These are phyloP conservation scores for Mycena metata DNA, from an alignment of 768 basidiomycete genomes.

Conservation along the genomic window DNA sequence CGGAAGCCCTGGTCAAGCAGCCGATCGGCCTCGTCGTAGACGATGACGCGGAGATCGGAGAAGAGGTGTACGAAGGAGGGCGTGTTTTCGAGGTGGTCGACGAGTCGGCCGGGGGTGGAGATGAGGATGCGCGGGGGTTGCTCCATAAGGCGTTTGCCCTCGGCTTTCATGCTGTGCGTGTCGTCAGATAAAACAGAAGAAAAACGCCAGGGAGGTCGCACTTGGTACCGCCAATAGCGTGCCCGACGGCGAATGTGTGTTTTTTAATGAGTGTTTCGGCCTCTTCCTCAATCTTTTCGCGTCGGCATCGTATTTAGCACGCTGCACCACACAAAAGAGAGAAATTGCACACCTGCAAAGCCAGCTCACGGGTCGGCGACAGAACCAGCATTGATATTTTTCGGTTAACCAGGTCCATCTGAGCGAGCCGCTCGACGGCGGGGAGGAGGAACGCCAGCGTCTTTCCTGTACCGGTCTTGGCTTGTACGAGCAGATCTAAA, in stretches of 20 bases:
- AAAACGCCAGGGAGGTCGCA: constrained; percentile 36
- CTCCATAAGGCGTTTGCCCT: constrained; percentile 41
- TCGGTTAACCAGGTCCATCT: constrained; percentile 44
- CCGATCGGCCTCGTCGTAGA: constrained; percentile 83
- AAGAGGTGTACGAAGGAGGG: constrained; percentile 53
- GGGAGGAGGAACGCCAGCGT: constrained; percentile 85
- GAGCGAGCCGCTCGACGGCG: constrained; percentile 74
- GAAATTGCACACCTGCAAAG: constrained; percentile 67
- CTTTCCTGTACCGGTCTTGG: constrained; percentile 74
- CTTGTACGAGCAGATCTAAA: constrained; percentile 63
- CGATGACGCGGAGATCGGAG: constrained; percentile 56
- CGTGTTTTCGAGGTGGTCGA: constrained; percentile 74
- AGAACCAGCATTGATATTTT: constrained; percentile 72
- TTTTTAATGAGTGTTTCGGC: constrained; percentile 62
- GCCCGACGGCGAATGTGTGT: constrained; percentile 58
- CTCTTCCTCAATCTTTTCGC: constrained; percentile 70
- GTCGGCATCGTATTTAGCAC: constrained; percentile 29
- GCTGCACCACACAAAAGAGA: constrained; percentile 34
- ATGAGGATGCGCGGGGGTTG: constrained; percentile 68
- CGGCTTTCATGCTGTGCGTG: constrained; percentile 33
- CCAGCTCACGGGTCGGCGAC: constrained; percentile 82
- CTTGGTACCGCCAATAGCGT: constrained; percentile 71
- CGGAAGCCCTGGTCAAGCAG: constrained; percentile 82
- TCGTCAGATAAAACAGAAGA: too few species aligned
- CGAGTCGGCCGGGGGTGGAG: constrained; percentile 82